Evolutionary conservation across 2,329 filamentous ascomycete genomes (phyloP), one percentile per base, ranked within the genome.

Genomic region (Sporothrix pseudoabietina): DNA sequence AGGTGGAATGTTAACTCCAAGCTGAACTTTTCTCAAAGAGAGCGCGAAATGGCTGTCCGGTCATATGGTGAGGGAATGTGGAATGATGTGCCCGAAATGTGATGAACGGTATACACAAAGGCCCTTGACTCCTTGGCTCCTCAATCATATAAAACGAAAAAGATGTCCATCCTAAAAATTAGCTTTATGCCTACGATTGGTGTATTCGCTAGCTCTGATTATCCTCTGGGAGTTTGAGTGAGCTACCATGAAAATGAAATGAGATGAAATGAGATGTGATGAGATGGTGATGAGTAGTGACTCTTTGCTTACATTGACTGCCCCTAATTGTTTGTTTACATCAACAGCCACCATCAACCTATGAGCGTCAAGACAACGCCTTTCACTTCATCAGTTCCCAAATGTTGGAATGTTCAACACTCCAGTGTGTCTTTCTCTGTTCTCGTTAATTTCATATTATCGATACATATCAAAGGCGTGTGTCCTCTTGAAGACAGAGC

Each of bases 251-350:
- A 26, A 4, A 12, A 9, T 8, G 14, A 30, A 5, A 30, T 59
- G 14, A 59, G 32, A 1, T 16, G 16, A 8, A 2, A 35, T 59
- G 26, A 35, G 55, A 32, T 19, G 54, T 59, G 12, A 26, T 26
- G 52, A 55, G n/a, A 55, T 59, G 55, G 30, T 59, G 55, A 35
- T 59, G 55, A 59, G 30, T 9, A 35, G 35, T 12, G 12, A 3
- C 52, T 30, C 57, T 22, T 63, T 63, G 57, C 22, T 63, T 63
- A 63, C 57, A 41, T 63, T 63, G 32, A 7, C 57, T 39, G 9
- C 32, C 52, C 57, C 57, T 41, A 16, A 41, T 16, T 2, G 26
- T 63, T 63, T 63, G 57, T 63, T 63, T 63, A 63, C 57, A 63
- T 41, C 57, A 39, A 39, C 19, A n/a, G 0, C 4, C 19, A 22